Evolutionary conservation across 768 basidiomycete genomes (phyloP).

Genomic region (Tylopilus balloui): DNA sequence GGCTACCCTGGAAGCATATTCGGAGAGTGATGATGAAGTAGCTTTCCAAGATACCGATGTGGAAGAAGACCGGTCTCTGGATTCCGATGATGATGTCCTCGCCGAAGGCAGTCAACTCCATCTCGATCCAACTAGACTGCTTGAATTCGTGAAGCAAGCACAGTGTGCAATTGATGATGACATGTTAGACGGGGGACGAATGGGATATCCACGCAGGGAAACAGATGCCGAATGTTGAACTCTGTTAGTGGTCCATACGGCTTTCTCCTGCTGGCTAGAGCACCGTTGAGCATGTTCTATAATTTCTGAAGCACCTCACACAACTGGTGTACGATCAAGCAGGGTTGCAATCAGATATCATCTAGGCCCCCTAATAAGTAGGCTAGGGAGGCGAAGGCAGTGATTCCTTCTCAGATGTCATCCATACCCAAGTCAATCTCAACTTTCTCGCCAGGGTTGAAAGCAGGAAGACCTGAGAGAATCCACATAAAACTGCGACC

Average conservation of each 20-base stretch:
- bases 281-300: conserved; percentile 1
- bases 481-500: conserved; percentile 9
- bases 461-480: conserved; percentile 87
- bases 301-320: conserved; percentile 1
- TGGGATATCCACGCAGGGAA: conserved; percentile 20
- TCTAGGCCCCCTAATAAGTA: background rate
- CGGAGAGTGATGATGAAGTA: conserved; percentile 18
- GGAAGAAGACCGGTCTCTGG: conserved; percentile 12
- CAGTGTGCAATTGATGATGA: conserved; percentile 27
- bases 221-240: background rate
- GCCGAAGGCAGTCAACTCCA: conserved; percentile 12
- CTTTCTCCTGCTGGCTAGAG: background rate
- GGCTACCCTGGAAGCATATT: conserved; percentile 23
- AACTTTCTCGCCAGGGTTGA: conserved; percentile 98
- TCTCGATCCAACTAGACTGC: conserved; percentile 19
- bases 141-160: conserved; percentile 24
- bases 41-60: background rate
- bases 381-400: background rate
- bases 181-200: conserved; percentile 28
- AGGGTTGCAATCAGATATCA: conserved; percentile 1
- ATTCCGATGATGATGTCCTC: conserved; percentile 15
- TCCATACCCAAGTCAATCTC: conserved; percentile 87
- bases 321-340: background rate
- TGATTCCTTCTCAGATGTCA: conserved; percentile 54
- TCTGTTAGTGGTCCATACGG: background rate